Evolutionary conservation across 1,139 yeast genomes (phyloP).

Genomic region (Suhomyces ambrosiae): DNA sequence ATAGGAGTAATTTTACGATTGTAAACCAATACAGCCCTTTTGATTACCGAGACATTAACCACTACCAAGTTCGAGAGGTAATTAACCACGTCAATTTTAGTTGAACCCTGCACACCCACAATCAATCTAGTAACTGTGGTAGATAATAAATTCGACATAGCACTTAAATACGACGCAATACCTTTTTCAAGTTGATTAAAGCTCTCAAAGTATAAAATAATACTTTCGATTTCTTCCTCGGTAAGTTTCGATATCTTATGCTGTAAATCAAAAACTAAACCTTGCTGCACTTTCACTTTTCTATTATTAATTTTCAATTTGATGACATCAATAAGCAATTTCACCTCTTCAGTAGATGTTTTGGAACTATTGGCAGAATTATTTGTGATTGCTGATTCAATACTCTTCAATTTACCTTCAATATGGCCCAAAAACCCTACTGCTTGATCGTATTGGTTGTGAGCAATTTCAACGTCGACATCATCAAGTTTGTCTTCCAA

Average conservation of each 20-base stretch:
- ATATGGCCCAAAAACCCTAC: constrained; percentile 53
- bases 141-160: constrained; percentile 39
- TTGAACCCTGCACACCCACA: constrained; percentile 48
- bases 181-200: constrained; percentile 45
- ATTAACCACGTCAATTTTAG: constrained; percentile 48
- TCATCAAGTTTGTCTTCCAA: constrained; percentile 68
- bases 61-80: constrained; percentile 47
- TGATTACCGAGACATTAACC: constrained; percentile 42
- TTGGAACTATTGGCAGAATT: constrained; percentile 11
- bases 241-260: constrained; percentile 37
- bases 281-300: constrained; percentile 39
- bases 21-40: constrained; percentile 38
- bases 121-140: constrained; percentile 40
- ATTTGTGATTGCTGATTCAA: constrained; percentile 19
- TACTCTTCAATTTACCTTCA: constrained; percentile 33
- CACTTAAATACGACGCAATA: constrained; percentile 37
- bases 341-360: constrained; percentile 32
- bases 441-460: constrained; percentile 57
- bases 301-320: constrained; percentile 42
- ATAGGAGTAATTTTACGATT: constrained; percentile 38
- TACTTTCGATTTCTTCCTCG: constrained; percentile 35
- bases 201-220: constrained; percentile 38
- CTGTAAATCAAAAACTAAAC: constrained; percentile 41
- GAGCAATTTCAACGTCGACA: constrained; percentile 66
- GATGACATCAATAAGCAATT: constrained; percentile 41